A percentile compares a stretch with the other conserved stretches of the same genome.
These are phyloP conservation scores for Tardiomyces blankii DNA, from an alignment of 1,139 yeast species.

Conservation along the genomic window DNA sequence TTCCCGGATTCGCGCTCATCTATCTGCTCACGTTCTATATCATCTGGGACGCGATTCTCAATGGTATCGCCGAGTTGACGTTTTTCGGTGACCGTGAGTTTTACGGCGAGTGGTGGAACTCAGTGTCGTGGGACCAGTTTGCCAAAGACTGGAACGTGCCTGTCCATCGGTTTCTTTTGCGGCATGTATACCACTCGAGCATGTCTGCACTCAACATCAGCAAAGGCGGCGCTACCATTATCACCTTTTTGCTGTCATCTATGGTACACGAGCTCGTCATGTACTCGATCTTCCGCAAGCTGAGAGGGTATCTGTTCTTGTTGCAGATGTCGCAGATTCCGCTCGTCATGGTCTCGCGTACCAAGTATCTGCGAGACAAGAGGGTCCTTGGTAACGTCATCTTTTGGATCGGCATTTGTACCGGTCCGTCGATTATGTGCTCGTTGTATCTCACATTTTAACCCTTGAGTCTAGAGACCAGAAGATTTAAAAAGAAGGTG, in stretches of 20 bases:
- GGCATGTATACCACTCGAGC: constrained; percentile 92
- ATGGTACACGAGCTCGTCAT: constrained; percentile 84
- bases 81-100: constrained; percentile 82
- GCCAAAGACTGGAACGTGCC: constrained; percentile 93
- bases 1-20: constrained; percentile 67
- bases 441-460: constrained; percentile 71
- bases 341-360: constrained; percentile 26
- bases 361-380: constrained; percentile 39
- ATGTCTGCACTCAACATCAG: constrained; percentile 64
- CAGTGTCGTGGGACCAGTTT: constrained; percentile 87
- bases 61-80: constrained; percentile 80
- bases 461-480: no score
- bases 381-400: constrained; percentile 65
- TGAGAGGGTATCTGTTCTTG: constrained; percentile 68
- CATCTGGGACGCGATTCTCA: constrained; percentile 90
- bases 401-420: constrained; percentile 87
- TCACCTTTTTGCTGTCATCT: constrained; percentile 72
- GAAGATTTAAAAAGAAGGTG: background rate
- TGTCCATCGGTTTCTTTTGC: constrained; percentile 77
- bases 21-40: constrained; percentile 74
- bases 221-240: constrained; percentile 50
- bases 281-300: constrained; percentile 72
- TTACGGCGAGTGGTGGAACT: constrained; percentile 97
- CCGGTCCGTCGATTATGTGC: constrained; percentile 86
- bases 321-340: constrained; percentile 73